Evolutionary conservation across 2,329 filamentous ascomycete species (phyloP).

Genomic region (Sclerotiophoma versabilis): DNA sequence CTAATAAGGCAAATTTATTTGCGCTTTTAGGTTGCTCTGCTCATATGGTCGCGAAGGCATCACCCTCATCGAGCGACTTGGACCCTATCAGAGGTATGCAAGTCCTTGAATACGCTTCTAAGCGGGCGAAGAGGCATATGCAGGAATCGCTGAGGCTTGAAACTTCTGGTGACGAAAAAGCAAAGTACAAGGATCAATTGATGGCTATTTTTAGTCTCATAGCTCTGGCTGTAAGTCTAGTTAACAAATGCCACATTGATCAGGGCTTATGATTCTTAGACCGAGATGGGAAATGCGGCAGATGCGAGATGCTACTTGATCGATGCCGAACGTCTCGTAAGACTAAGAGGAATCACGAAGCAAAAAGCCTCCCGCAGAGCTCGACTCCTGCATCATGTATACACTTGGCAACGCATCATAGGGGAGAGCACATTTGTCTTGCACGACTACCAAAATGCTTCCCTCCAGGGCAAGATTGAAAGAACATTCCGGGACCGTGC

Average conservation of each 20-base stretch:
- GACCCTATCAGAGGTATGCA: conserved; percentile 5
- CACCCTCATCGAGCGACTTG: neutral
- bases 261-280: conserved; percentile 11
- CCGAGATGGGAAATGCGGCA: conserved; percentile 28
- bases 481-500: conserved; percentile 3
- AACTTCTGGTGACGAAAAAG: conserved; percentile 18
- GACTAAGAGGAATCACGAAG: conserved; percentile 48
- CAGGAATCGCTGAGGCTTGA: conserved; percentile 23
- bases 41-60: conserved; percentile 8
- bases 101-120: conserved; percentile 16
- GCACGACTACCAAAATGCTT: conserved; percentile 18
- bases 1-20: conserved; percentile 22
- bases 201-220: conserved; percentile 27
- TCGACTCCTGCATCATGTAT: conserved; percentile 52
- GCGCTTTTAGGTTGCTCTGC: conserved; percentile 22
- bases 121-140: conserved; percentile 21
- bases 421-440: conserved; percentile 46
- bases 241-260: neutral
- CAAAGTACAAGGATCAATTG: conserved; percentile 27
- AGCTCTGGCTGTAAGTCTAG: conserved; percentile 21
- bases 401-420: conserved; percentile 26
- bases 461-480: conserved; percentile 15
- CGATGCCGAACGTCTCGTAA: conserved; percentile 55
- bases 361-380: conserved; percentile 51
- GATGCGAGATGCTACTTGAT: conserved; percentile 49